phyloP scores from a whole-genome alignment of 2,329 filamentous ascomycete genomes.

The Ceratocystis destructans region DNA sequence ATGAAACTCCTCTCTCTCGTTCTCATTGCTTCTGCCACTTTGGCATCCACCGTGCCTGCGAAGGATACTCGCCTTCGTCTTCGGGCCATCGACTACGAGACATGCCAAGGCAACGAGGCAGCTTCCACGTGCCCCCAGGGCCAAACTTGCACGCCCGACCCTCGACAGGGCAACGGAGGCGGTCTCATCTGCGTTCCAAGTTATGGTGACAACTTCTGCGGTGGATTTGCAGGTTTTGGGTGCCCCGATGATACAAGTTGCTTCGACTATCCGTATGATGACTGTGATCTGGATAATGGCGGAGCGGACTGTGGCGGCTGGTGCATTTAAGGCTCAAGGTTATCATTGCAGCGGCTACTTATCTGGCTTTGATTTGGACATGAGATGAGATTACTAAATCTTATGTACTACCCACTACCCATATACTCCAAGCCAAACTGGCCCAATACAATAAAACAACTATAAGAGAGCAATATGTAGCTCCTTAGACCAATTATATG shows the following conservation, averaged over 20 bases:
- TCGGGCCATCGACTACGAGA: background rate
- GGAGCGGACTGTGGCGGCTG: background rate
- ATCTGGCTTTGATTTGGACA: too few relatives aligned
- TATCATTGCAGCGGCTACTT: too few relatives aligned
- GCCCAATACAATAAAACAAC: background rate
- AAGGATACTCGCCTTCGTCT: background rate
- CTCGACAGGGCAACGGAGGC: background rate
- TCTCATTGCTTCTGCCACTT: background rate
- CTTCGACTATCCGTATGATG: constrained; percentile 5
- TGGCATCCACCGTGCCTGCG: background rate
- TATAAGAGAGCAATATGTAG: too few relatives aligned
- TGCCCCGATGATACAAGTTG: background rate
- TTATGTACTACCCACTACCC: too few relatives aligned
- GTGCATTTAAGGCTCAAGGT: background rate
- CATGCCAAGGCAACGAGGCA: background rate
- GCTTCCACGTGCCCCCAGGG: background rate
- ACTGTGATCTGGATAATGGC: background rate
- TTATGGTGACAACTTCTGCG: background rate
- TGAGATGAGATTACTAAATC: too few relatives aligned
- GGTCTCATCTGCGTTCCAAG: background rate
- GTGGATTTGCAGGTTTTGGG: background rate
- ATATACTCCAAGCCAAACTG: background rate
- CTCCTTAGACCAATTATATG: background rate
- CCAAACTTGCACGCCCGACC: background rate
- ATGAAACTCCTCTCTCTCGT: background rate